phyloP scores from a whole-genome alignment of 345 rosid genomes.

The Gossypium longicalyx region DNA sequence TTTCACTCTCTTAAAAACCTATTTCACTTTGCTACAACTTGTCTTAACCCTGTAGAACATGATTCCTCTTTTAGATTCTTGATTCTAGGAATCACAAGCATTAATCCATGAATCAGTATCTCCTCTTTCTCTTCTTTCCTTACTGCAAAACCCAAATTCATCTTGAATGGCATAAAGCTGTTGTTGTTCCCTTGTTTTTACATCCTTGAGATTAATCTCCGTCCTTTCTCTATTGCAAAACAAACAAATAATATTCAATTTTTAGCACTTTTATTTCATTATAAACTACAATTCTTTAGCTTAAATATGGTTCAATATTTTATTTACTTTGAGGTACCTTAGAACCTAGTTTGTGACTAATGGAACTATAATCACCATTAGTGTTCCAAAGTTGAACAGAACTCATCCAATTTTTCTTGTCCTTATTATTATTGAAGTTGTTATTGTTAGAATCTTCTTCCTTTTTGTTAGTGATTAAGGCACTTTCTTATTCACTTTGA shows the following conservation, averaged over 20 bases:
- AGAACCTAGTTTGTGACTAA: conserved; percentile 29
- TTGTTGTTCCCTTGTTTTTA: conserved; percentile 28
- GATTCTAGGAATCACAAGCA: conserved; percentile 51
- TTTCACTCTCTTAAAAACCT: too few species aligned
- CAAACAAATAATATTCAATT: not conserved
- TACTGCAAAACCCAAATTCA: conserved; percentile 18
- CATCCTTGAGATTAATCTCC: conserved; percentile 33
- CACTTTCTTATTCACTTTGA: conserved; percentile 18
- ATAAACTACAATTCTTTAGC: not conserved
- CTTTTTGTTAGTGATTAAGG: conserved; percentile 14
- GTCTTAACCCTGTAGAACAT: conserved; percentile 33
- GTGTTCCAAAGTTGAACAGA: conserved; percentile 63
- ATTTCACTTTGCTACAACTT: conserved; percentile 30
- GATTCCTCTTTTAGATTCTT: conserved; percentile 55
- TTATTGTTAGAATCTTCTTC: conserved; percentile 29
- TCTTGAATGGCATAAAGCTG: conserved; percentile 39
- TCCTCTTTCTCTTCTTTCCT: conserved; percentile 33
- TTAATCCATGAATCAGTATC: conserved; percentile 32
- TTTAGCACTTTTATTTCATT: not conserved
- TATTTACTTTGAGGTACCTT: conserved; percentile 32
- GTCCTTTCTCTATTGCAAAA: conserved; percentile 36
- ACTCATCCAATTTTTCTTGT: conserved; percentile 69
- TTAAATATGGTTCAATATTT: not conserved
- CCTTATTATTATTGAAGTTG: conserved; percentile 22
- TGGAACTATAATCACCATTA: conserved; percentile 25